These are phyloP conservation scores for Trypanosoma avium DNA, from an alignment of 208 protist species.

Conservation along the genomic window DNA sequence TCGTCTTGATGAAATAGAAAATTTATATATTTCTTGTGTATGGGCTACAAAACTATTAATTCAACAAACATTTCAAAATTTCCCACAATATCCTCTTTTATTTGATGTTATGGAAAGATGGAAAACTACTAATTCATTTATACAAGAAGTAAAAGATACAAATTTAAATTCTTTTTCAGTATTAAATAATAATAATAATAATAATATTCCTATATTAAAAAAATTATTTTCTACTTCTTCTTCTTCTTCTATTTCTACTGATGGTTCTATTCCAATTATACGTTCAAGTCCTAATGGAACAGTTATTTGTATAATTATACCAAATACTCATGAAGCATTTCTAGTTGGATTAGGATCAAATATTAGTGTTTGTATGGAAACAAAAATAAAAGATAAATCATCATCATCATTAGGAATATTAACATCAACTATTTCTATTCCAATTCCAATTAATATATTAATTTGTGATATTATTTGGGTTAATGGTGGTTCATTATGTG, in stretches of 20 bases:
- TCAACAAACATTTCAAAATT: neutral
- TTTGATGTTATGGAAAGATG: neutral
- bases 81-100: neutral
- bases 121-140: conserved; percentile 9
- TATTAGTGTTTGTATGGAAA: neutral
- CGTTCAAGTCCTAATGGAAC: conserved; percentile 21
- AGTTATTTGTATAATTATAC: conserved; percentile 16
- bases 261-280: too few relatives aligned
- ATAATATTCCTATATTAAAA: too few relatives aligned
- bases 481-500: conserved; percentile 17
- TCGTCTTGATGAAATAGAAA: neutral
- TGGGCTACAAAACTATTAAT: neutral
- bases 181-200: too few relatives aligned
- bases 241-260: neutral
- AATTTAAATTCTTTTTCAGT: too few relatives aligned
- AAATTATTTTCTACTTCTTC: too few relatives aligned
- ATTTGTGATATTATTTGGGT: conserved; percentile 22
- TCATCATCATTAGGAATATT: too few relatives aligned
- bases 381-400: too few relatives aligned
- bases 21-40: neutral
- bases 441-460: conserved; percentile 1
- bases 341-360: conserved; percentile 17
- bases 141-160: neutral
- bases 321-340: conserved; percentile 9
- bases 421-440: conserved; percentile 1